These are phyloP conservation scores for Candida frijolesensis DNA, from an alignment of 1,139 yeast species.

Conservation along the genomic window DNA sequence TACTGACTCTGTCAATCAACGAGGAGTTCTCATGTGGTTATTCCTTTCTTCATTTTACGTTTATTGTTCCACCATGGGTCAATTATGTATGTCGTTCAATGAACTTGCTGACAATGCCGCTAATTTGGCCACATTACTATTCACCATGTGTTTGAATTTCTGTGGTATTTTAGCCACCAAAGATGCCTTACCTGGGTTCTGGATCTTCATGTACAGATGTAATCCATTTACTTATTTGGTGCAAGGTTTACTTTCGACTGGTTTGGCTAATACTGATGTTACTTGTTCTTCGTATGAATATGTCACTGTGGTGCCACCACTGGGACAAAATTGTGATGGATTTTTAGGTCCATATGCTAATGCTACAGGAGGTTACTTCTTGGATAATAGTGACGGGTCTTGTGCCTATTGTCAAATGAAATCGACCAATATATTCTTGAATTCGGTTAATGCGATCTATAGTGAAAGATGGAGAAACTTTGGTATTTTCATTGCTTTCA, in stretches of 20 bases:
- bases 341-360: slow-evolving; percentile 49
- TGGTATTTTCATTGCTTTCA: slow-evolving; percentile 54
- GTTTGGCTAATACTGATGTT: slow-evolving; percentile 26
- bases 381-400: slow-evolving; percentile 28
- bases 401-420: slow-evolving; percentile 56
- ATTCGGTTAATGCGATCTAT: slow-evolving; percentile 42
- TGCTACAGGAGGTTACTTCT: slow-evolving; percentile 52
- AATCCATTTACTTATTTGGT: slow-evolving; percentile 69
- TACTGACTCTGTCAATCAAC: slow-evolving; percentile 22
- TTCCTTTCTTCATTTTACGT: slow-evolving; percentile 38
- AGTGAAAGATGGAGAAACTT: slow-evolving; percentile 67
- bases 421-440: slow-evolving; percentile 54
- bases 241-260: slow-evolving; percentile 29
- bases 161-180: slow-evolving; percentile 37
- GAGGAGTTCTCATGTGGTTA: slow-evolving; percentile 50
- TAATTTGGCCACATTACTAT: slow-evolving; percentile 27
- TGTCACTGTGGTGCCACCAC: slow-evolving; percentile 29
- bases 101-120: slow-evolving; percentile 44
- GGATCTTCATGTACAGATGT: slow-evolving; percentile 62
- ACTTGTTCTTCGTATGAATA: slow-evolving; percentile 29
- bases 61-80: slow-evolving; percentile 39
- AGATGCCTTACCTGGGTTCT: slow-evolving; percentile 28
- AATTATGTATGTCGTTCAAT: slow-evolving; percentile 36
- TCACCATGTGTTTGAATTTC: slow-evolving; percentile 33
- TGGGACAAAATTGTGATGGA: slow-evolving; percentile 57